Conservation (phyloP, 2,329 filamentous ascomycete genomes). For the Neofusicoccum cordaticola region DNA sequence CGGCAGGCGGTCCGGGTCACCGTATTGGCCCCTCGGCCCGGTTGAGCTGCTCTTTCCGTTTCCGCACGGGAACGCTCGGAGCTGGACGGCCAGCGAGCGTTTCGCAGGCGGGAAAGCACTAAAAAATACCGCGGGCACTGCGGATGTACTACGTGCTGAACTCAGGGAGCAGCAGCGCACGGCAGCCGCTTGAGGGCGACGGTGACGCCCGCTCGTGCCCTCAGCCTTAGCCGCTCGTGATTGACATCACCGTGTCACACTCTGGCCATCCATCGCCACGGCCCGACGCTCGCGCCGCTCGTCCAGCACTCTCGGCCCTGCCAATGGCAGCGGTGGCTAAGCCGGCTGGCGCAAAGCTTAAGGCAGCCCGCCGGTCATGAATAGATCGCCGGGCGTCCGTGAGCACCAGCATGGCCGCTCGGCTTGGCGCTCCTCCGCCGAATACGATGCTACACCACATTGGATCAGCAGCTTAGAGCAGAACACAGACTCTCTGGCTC, state of each 20-base stretch:
- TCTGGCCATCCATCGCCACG: background rate
- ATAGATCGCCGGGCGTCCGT: background rate
- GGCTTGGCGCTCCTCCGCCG: background rate
- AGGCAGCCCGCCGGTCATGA: background rate
- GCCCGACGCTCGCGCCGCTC: too few relatives aligned
- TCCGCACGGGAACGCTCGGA: background rate
- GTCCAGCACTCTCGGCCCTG: background rate
- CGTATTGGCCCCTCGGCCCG: slow-evolving; percentile 9
- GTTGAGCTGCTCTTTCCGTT: background rate
- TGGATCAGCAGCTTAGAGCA: background rate
- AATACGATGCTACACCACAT: slow-evolving; percentile 13
- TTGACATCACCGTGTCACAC: background rate
- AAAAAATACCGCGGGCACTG: background rate
- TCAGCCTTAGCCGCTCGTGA: slow-evolving; percentile 1
- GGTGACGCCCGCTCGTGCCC: background rate
- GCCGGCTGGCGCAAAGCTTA: background rate
- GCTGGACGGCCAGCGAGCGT: too few relatives aligned
- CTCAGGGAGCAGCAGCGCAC: too few relatives aligned
- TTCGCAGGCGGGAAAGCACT: background rate
- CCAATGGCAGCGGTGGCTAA: background rate
- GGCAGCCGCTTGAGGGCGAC: too few relatives aligned
- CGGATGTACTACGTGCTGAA: too few relatives aligned
- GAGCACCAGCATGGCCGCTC: background rate
- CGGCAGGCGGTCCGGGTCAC: background rate
- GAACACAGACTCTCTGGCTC: background rate